Evolutionary conservation across 2,329 filamentous ascomycete genomes (phyloP).

Genomic region (Aureobasidium vineae): DNA sequence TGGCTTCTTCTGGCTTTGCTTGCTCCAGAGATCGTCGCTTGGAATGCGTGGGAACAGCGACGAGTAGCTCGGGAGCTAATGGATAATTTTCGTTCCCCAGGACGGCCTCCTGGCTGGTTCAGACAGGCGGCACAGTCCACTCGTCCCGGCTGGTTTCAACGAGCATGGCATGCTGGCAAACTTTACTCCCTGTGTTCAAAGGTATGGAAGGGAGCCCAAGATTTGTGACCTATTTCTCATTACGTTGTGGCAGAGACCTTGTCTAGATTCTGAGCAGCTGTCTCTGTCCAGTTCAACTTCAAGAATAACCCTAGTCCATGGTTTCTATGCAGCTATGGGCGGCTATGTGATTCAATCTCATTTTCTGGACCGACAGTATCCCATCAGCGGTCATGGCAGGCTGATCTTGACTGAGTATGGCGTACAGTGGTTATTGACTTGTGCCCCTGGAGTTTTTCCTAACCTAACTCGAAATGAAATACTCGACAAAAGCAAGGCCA

Average conservation of each 20-base stretch:
- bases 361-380: not conserved
- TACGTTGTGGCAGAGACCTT: not conserved
- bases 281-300: not conserved
- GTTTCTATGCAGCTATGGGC: not conserved
- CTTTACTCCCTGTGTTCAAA: no score
- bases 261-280: not conserved
- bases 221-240: not conserved
- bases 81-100: not conserved
- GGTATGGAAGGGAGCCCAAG: not conserved
- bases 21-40: constrained; percentile 26
- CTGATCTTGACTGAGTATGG: not conserved
- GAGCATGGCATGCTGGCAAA: no score
- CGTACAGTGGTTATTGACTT: not conserved
- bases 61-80: not conserved
- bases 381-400: not conserved
- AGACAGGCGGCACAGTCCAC: no score
- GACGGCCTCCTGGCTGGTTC: no score
- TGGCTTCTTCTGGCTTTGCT: constrained; percentile 29
- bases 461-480: constrained; percentile 16
- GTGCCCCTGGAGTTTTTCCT: not conserved
- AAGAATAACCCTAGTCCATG: not conserved
- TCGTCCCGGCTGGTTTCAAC: no score
- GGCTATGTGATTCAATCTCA: not conserved
- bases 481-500: constrained; percentile 29
- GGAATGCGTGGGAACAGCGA: not conserved